Percentiles rank a stretch among this genome's conserved stretches.
Evolutionary conservation across 192 early-diverging fungal genomes (phyloP).

Genomic region (Gryganskiella cystojenkinii): DNA sequence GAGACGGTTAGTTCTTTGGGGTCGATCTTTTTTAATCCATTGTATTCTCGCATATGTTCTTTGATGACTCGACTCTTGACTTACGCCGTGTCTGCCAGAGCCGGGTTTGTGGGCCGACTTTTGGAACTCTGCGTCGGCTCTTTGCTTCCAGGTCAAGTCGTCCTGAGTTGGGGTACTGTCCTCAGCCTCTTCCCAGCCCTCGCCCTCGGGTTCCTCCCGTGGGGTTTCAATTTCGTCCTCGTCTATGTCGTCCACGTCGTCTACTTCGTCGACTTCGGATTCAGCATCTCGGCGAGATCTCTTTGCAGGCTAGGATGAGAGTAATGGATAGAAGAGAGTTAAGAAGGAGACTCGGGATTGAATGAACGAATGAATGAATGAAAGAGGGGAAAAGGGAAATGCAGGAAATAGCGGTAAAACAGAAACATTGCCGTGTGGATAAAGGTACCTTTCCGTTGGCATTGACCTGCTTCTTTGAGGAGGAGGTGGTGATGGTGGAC

Average conservation of each 20-base stretch:
- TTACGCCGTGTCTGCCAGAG: conserved; percentile 26
- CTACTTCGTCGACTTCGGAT: conserved; percentile 15
- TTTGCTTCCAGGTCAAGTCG: conserved; percentile 14
- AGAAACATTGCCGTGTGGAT: too few relatives aligned
- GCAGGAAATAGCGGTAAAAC: too few relatives aligned
- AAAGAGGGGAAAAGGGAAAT: too few relatives aligned
- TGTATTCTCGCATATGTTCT: too few relatives aligned
- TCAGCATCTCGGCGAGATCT: conserved; percentile 19
- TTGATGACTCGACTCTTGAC: not conserved
- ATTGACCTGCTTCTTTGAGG: too few relatives aligned
- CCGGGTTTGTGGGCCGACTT: conserved; percentile 16
- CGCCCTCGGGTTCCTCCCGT: conserved; percentile 31
- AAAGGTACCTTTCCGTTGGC: too few relatives aligned
- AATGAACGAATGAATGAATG: not conserved
- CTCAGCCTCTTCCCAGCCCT: conserved; percentile 14
- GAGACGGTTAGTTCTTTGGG: not conserved
- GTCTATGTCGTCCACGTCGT: too few relatives aligned
- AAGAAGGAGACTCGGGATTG: not conserved
- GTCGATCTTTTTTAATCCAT: too few relatives aligned
- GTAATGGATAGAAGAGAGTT: not conserved
- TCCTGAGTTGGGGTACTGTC: not conserved
- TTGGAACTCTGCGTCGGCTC: conserved; percentile 14
- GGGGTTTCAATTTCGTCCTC: not conserved
- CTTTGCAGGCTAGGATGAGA: conserved; percentile 4
- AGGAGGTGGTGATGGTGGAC: not conserved